These are phyloP conservation scores for Jaenimonas drosophilae DNA, from an alignment of 208 protist genomes.

Conservation along the genomic window DNA sequence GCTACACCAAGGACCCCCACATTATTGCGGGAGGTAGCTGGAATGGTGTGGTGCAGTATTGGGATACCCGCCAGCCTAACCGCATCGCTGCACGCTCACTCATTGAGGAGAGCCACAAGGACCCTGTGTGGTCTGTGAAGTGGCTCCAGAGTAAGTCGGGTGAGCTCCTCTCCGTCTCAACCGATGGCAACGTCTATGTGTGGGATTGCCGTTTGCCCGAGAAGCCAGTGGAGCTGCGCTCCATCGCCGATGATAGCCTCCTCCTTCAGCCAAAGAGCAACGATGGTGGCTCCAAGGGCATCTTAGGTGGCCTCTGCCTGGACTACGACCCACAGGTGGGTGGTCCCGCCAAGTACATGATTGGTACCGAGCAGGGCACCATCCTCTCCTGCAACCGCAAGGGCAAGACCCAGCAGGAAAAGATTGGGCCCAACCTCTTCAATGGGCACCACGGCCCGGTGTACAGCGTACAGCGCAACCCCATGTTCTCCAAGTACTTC, in stretches of 20 bases:
- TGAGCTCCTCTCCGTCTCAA: constrained; percentile 92
- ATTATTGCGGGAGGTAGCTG: constrained; percentile 94
- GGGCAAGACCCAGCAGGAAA: constrained; percentile 89
- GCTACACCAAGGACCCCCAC: constrained; percentile 94
- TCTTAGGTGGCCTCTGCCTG: constrained; percentile 90
- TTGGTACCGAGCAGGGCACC: constrained; percentile 94
- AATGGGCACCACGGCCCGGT: constrained; percentile 95
- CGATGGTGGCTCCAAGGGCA: constrained; percentile 77
- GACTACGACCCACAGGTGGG: constrained; percentile 93
- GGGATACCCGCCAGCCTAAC: constrained; percentile 92
- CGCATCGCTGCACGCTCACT: constrained; percentile 71
- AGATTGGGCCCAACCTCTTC: constrained; percentile 91
- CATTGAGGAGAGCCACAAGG: constrained; percentile 95
- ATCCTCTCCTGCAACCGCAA: constrained; percentile 93
- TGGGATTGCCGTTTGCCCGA: constrained; percentile 94
- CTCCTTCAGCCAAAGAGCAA: constrained; percentile 84
- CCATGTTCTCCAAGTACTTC: constrained; percentile 95
- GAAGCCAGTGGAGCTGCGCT: constrained; percentile 85
- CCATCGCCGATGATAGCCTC: constrained; percentile 72
- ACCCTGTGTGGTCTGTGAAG: constrained; percentile 94
- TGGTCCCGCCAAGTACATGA: constrained; percentile 95
- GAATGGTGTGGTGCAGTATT: constrained; percentile 95
- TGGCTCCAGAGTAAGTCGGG: constrained; percentile 96
- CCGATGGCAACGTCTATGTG: constrained; percentile 91
- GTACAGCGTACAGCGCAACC: constrained; percentile 92